phyloP scores from a whole-genome alignment of 305 asterid genomes.

The Stenogyne calaminthoides region DNA sequence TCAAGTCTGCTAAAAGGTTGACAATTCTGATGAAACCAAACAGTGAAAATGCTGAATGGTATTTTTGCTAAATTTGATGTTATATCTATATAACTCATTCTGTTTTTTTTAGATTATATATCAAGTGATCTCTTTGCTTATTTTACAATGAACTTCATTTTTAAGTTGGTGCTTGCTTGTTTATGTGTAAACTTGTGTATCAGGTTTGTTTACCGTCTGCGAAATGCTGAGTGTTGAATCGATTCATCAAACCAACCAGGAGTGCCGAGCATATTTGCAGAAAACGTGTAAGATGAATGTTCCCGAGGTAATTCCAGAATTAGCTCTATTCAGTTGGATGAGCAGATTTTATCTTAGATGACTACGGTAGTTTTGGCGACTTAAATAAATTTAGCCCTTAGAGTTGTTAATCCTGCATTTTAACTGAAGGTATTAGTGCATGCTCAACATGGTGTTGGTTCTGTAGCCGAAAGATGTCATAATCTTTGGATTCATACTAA shows the following conservation, averaged over 20 bases:
- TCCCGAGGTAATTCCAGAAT: conserved; percentile 15
- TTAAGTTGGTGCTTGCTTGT: background rate
- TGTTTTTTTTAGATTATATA: too few species aligned
- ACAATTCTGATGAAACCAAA: conserved; percentile 34
- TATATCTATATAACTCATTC: background rate
- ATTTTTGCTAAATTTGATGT: background rate
- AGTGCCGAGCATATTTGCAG: conserved; percentile 54
- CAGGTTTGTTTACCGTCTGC: conserved; percentile 60
- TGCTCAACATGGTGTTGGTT: background rate
- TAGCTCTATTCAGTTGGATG: background rate
- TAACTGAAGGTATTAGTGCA: background rate
- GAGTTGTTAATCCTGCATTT: too few species aligned
- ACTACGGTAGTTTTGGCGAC: conserved; percentile 2
- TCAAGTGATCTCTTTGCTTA: background rate
- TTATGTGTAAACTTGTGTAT: conserved; percentile 13
- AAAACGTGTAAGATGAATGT: conserved; percentile 1
- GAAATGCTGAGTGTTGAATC: conserved; percentile 48
- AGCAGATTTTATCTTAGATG: background rate
- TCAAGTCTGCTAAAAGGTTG: conserved; percentile 37
- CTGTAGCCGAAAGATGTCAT: conserved; percentile 12
- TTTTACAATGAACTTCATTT: background rate
- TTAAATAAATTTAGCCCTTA: background rate
- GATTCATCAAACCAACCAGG: conserved; percentile 60
- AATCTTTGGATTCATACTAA: background rate
- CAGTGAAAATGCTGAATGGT: conserved; percentile 31